Conservation (phyloP, 2,329 filamentous ascomycete genomes). For the Alternaria sp. region DNA sequence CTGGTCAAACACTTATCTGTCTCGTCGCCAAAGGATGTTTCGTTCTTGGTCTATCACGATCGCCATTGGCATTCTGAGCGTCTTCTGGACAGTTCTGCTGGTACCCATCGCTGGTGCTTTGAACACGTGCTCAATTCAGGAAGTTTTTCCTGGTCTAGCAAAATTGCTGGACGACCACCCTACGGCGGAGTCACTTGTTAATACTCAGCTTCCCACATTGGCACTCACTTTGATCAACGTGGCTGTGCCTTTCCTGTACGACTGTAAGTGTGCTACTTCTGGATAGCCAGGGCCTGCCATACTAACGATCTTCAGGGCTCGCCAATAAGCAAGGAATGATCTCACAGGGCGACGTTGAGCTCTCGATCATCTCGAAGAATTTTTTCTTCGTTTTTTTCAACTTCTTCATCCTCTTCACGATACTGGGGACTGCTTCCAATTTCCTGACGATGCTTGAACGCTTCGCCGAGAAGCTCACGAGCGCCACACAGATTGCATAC, state of each 20-base stretch:
- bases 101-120: conserved; percentile 80
- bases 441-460: conserved; percentile 71
- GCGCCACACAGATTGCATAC: conserved; percentile 79
- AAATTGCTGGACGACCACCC: conserved; percentile 72
- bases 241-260: conserved; percentile 91
- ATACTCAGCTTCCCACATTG: conserved; percentile 85
- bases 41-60: conserved; percentile 85
- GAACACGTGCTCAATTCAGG: conserved; percentile 80
- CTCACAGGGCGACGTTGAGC: conserved; percentile 90
- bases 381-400: conserved; percentile 99
- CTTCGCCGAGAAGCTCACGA: conserved; percentile 76
- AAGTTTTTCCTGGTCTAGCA: conserved; percentile 74
- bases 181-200: conserved; percentile 77
- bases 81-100: conserved; percentile 88
- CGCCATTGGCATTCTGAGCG: conserved; percentile 80
- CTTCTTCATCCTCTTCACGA: conserved; percentile 92
- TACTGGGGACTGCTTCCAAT: conserved; percentile 80
- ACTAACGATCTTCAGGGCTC: conserved; percentile 61
- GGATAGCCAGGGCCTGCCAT: background rate
- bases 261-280: conserved; percentile 65
- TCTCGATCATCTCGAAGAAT: conserved; percentile 96
- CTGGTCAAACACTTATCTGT: conserved; percentile 91
- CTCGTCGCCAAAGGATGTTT: conserved; percentile 74
- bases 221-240: conserved; percentile 88
- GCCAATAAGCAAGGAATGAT: conserved; percentile 94